Evolutionary conservation across 352 stramenopile species (phyloP).

Genomic region (Pythium brachiatum): DNA sequence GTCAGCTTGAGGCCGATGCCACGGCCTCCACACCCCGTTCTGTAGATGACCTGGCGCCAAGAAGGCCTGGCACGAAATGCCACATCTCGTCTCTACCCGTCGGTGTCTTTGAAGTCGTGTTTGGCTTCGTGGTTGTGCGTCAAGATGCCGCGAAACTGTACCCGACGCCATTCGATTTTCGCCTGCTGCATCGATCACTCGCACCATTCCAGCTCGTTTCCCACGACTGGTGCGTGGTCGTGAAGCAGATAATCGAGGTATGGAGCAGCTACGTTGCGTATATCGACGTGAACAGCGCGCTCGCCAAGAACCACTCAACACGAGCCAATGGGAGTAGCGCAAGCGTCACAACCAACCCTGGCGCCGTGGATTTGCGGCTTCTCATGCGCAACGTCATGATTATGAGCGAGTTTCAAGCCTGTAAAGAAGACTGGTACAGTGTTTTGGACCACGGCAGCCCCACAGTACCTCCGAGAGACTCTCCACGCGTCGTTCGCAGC

Average conservation of each 20-base stretch:
- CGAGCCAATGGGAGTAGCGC: background rate
- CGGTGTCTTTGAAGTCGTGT: background rate
- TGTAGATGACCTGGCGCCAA: background rate
- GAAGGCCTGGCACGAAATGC: background rate
- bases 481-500: slow-evolving; percentile 5
- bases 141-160: background rate
- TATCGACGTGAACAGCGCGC: slow-evolving; percentile 4
- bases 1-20: background rate
- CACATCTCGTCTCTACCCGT: background rate
- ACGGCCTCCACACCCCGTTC: background rate
- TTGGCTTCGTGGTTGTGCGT: background rate
- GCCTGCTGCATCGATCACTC: background rate
- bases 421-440: background rate
- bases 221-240: background rate
- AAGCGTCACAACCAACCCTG: background rate
- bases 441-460: background rate
- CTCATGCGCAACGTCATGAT: slow-evolving; percentile 14
- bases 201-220: background rate
- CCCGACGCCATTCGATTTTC: slow-evolving; percentile 2
- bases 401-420: background rate
- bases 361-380: slow-evolving; percentile 8
- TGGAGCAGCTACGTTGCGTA: slow-evolving; percentile 1
- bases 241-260: background rate
- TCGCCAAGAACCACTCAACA: background rate
- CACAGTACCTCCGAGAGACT: background rate